phyloP scores from a whole-genome alignment of 345 rosid species.

The Balakata baccata region DNA sequence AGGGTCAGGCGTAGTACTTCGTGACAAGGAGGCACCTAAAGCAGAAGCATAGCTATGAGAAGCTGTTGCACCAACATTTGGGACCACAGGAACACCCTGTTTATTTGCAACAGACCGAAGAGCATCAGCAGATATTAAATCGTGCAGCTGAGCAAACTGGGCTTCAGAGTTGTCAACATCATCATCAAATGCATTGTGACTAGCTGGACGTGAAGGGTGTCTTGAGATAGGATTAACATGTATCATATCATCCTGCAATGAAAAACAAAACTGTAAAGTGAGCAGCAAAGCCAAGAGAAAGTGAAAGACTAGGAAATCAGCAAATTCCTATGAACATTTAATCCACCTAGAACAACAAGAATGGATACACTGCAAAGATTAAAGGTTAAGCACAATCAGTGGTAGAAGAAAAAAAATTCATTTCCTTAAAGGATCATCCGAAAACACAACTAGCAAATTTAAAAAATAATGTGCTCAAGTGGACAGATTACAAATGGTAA shows the following conservation, averaged over 20 bases:
- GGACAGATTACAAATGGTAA: not conserved
- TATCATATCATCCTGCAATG: constrained; percentile 52
- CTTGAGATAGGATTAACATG: constrained; percentile 38
- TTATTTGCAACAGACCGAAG: constrained; percentile 33
- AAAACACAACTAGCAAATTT: not conserved
- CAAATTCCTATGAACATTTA: not conserved
- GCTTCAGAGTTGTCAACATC: constrained; percentile 41
- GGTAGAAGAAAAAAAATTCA: not conserved
- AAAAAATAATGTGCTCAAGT: not conserved
- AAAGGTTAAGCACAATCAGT: not conserved
- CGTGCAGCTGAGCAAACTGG: constrained; percentile 43
- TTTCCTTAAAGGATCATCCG: not conserved
- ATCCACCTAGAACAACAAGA: constrained; percentile 12
- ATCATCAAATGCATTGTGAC: constrained; percentile 51
- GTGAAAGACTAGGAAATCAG: not conserved
- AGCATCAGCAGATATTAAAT: constrained; percentile 39
- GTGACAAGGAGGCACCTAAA: constrained; percentile 54
- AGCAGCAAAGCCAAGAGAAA: constrained; percentile 7
- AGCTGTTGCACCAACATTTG: constrained; percentile 39
- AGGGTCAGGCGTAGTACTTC: constrained; percentile 64
- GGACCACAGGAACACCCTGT: constrained; percentile 27
- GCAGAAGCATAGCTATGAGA: constrained; percentile 60
- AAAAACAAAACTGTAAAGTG: constrained; percentile 18
- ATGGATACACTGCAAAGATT: not conserved
- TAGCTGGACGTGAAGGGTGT: constrained; percentile 59